Evolutionary conservation across 2,329 filamentous ascomycete species (phyloP).

Genomic region (Biscogniauxia mediterranea): DNA sequence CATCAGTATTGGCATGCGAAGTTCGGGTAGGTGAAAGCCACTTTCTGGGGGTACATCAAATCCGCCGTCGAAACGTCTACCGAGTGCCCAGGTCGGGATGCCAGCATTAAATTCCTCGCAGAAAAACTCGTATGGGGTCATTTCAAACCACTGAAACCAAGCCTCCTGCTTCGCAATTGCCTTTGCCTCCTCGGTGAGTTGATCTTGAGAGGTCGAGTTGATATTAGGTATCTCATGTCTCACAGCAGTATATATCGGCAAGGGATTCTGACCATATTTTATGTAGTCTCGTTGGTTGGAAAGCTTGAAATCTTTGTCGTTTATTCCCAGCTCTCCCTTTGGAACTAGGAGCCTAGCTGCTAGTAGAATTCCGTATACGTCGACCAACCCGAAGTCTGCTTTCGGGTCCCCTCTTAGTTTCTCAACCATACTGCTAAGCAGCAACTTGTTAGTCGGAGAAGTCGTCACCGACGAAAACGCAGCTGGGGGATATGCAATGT

Average conservation of each 20-base stretch:
- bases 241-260: constrained; percentile 95
- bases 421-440: constrained; percentile 85
- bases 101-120: constrained; percentile 89
- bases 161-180: constrained; percentile 61
- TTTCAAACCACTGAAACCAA: constrained; percentile 99
- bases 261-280: constrained; percentile 73
- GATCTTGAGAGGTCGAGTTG: constrained; percentile 33
- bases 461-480: constrained; percentile 80
- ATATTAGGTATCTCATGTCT: constrained; percentile 86
- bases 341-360: constrained; percentile 84
- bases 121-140: constrained; percentile 92
- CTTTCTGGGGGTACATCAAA: constrained; percentile 62
- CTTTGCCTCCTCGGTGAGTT: constrained; percentile 48
- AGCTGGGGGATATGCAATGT: constrained; percentile 88
- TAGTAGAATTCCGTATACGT: constrained; percentile 85
- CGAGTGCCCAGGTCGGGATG: constrained; percentile 92
- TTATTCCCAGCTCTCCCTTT: constrained; percentile 75
- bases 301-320: constrained; percentile 80
- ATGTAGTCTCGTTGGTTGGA: constrained; percentile 81
- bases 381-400: constrained; percentile 85
- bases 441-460: constrained; percentile 88
- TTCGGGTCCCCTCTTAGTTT: constrained; percentile 81
- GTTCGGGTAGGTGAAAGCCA: constrained; percentile 74
- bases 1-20: constrained; percentile 79
- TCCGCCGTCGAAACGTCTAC: constrained; percentile 76